These are phyloP conservation scores for Silene vulgaris DNA, from an alignment of 179 eudicot genomes.

Conservation along the genomic window DNA sequence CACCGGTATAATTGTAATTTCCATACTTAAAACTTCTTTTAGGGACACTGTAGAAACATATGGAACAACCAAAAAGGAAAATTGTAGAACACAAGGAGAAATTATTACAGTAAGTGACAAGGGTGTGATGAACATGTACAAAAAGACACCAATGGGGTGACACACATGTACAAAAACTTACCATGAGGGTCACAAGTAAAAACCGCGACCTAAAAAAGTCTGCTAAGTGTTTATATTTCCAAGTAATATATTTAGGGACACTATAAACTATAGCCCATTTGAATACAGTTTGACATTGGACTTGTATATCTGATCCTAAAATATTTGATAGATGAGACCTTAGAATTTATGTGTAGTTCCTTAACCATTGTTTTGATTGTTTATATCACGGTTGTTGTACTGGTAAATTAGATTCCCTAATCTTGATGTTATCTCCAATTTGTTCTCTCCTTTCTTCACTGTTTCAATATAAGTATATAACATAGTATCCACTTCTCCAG, in stretches of 20 bases:
- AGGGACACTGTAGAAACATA: neutral
- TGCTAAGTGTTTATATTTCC: neutral
- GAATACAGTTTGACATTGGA: neutral
- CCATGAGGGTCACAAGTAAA: neutral
- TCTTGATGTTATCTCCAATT: neutral
- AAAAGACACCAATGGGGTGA: neutral
- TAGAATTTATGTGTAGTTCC: neutral
- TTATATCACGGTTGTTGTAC: neutral
- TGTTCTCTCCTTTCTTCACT: neutral
- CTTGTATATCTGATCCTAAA: neutral
- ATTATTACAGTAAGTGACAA: neutral
- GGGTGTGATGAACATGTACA: neutral
- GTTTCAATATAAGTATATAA: neutral
- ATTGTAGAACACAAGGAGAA: neutral
- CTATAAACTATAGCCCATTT: neutral
- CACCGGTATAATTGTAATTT: neutral
- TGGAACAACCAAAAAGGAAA: neutral
- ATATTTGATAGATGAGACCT: neutral
- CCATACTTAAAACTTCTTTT: neutral
- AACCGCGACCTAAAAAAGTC: neutral
- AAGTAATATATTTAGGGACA: neutral
- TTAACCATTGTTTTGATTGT: neutral
- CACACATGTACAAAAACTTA: neutral
- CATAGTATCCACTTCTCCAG: conserved; percentile 33
- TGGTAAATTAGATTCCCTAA: neutral